Percentiles rank a stretch among this genome's conserved stretches.
Evolutionary conservation across 257 asterid species (phyloP).

Genomic region (Osmanthus fragrans): DNA sequence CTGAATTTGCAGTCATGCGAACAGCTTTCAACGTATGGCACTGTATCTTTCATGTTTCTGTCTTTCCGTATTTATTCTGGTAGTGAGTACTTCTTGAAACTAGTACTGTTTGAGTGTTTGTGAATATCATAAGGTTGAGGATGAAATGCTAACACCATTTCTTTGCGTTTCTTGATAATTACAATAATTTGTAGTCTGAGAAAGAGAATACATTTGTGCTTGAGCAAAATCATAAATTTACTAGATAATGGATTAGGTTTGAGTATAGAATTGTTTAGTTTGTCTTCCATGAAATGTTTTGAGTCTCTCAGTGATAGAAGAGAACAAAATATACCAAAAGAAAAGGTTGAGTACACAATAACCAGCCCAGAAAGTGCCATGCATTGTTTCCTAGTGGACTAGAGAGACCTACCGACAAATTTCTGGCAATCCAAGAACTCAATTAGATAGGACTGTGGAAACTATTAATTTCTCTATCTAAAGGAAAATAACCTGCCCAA

Average conservation of each 20-base stretch:
- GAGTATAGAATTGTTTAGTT: neutral
- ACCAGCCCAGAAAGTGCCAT: neutral
- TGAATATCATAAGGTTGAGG: neutral
- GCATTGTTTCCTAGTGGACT: neutral
- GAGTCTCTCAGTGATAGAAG: neutral
- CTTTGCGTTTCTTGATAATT: neutral
- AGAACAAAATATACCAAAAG: neutral
- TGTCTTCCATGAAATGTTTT: constrained; percentile 8
- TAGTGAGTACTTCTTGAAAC: neutral
- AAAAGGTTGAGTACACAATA: neutral
- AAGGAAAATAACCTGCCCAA: neutral
- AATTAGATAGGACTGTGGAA: neutral
- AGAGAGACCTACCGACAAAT: too few species aligned
- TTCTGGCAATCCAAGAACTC: neutral
- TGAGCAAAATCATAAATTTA: neutral
- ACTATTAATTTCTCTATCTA: neutral
- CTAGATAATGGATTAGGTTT: neutral
- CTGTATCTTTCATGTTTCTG: constrained; percentile 4
- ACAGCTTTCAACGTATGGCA: constrained; percentile 75
- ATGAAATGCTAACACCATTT: neutral
- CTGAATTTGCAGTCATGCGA: constrained; percentile 89
- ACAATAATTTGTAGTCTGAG: neutral
- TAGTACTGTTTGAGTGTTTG: neutral
- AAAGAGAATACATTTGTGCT: neutral
- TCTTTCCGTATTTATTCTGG: constrained; percentile 3